phyloP scores from a whole-genome alignment of 352 stramenopile species.

The Pythium sukuiense region DNA sequence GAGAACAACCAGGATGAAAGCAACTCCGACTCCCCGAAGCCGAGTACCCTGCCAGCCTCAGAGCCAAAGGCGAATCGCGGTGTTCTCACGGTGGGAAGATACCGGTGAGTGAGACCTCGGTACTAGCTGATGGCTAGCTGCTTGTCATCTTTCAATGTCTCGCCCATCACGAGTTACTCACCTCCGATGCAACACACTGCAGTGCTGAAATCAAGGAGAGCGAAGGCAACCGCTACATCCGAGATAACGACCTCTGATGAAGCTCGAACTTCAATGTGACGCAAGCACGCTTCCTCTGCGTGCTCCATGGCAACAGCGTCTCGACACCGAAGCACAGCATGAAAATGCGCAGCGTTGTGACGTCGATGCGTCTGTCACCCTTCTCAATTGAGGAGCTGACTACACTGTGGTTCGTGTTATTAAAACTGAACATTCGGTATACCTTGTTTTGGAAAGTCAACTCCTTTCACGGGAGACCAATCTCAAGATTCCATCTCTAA shows the following conservation, averaged over 20 bases:
- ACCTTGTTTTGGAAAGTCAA: conserved; percentile 12
- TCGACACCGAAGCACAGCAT: neutral
- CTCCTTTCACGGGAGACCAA: conserved; percentile 6
- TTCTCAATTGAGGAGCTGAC: neutral
- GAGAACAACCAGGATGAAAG: conserved; percentile 31
- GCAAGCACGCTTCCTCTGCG: neutral
- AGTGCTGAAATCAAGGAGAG: conserved; percentile 89
- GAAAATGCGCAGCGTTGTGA: conserved; percentile 1
- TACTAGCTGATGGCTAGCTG: too few relatives aligned
- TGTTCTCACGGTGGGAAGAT: conserved; percentile 79
- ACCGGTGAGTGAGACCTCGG: conserved; percentile 45
- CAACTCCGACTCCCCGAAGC: conserved; percentile 8
- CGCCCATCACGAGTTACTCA: conserved; percentile 7
- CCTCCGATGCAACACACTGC: neutral
- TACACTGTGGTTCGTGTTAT: conserved; percentile 5
- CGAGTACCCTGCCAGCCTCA: conserved; percentile 29
- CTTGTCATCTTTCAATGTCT: neutral
- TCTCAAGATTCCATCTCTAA: conserved; percentile 14
- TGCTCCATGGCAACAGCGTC: conserved; percentile 9
- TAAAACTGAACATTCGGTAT: neutral
- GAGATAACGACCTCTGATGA: conserved; percentile 74
- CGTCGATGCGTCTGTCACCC: neutral
- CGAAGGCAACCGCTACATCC: conserved; percentile 88
- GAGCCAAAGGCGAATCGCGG: conserved; percentile 63
- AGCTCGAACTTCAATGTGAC: conserved; percentile 11